These are phyloP conservation scores for Cystobasidiaceae sp. DNA, from an alignment of 1,284 basidiomycete species.

Conservation along the genomic window DNA sequence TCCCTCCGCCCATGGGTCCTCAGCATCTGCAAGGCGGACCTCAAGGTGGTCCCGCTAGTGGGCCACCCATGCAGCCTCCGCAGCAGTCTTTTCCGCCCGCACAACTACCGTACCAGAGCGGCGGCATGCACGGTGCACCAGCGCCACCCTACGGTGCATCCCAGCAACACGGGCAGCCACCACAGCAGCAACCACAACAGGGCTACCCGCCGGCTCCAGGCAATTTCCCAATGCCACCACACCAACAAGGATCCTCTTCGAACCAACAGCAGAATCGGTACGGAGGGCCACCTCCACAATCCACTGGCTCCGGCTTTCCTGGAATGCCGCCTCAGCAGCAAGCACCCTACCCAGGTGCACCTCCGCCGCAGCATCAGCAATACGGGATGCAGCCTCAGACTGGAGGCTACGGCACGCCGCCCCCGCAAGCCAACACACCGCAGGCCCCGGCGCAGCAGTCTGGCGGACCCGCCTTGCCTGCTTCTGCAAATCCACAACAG, in stretches of 20 bases:
- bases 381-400: conserved; percentile 7
- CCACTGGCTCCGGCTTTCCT: conserved; percentile 9
- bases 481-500: conserved; percentile 41
- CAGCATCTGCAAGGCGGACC: conserved; percentile 5
- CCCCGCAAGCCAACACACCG: conserved; percentile 30
- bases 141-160: not conserved
- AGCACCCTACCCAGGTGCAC: not conserved
- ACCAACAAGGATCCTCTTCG: no score
- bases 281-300: not conserved
- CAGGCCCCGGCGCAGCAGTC: conserved; percentile 3
- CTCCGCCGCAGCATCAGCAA: not conserved
- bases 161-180: not conserved
- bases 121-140: conserved; percentile 1
- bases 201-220: not conserved
- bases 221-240: conserved; percentile 14
- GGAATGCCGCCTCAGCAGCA: conserved; percentile 21
- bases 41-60: conserved; percentile 18
- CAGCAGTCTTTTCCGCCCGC: conserved; percentile 38
- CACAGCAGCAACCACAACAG: conserved; percentile 1
- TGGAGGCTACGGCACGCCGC: conserved; percentile 28
- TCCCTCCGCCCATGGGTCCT: conserved; percentile 18
- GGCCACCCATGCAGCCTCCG: conserved; percentile 57
- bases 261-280: not conserved
- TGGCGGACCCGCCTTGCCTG: conserved; percentile 33
- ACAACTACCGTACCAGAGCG: conserved; percentile 1